These are phyloP conservation scores for Bruguiera parviflora DNA, from an alignment of 345 rosid species.

Conservation along the genomic window DNA sequence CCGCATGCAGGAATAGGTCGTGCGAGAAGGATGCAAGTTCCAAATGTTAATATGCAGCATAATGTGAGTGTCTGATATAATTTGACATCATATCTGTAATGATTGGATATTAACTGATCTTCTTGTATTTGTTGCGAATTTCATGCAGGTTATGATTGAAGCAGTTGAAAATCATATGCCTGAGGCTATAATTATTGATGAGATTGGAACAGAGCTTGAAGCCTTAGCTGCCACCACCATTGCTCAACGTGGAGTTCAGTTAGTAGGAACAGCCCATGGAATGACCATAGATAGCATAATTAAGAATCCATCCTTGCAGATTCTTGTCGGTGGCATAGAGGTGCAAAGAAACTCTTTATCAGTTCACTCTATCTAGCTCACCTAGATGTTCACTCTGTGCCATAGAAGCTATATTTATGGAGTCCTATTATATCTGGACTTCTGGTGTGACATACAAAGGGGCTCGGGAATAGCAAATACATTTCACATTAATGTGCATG, in stretches of 20 bases:
- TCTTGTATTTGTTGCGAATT: conserved; percentile 10
- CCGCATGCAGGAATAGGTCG: conserved; percentile 90
- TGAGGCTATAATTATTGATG: conserved; percentile 85
- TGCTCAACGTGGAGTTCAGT: conserved; percentile 97
- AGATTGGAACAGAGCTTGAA: conserved; percentile 96
- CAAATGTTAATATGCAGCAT: conserved; percentile 88
- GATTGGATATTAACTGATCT: background rate
- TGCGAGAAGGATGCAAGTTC: conserved; percentile 99
- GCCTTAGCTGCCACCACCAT: conserved; percentile 96
- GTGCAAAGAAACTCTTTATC: conserved; percentile 31
- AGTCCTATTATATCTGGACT: no score
- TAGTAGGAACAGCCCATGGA: conserved; percentile 97
- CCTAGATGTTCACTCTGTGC: background rate
- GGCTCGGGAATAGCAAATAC: no score
- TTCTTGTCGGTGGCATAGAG: conserved; percentile 94
- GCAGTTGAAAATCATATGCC: conserved; percentile 99
- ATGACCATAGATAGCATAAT: conserved; percentile 84
- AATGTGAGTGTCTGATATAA: conserved; percentile 44
- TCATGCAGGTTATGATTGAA: conserved; percentile 87
- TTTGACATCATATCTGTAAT: background rate
- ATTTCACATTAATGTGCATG: background rate
- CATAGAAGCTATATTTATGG: background rate
- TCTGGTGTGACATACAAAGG: no score
- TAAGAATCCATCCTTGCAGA: conserved; percentile 87
- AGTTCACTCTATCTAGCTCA: conserved; percentile 4